Evolutionary conservation across 2,329 filamentous ascomycete species (phyloP).

Genomic region (Xylariomycetidae sp.): DNA sequence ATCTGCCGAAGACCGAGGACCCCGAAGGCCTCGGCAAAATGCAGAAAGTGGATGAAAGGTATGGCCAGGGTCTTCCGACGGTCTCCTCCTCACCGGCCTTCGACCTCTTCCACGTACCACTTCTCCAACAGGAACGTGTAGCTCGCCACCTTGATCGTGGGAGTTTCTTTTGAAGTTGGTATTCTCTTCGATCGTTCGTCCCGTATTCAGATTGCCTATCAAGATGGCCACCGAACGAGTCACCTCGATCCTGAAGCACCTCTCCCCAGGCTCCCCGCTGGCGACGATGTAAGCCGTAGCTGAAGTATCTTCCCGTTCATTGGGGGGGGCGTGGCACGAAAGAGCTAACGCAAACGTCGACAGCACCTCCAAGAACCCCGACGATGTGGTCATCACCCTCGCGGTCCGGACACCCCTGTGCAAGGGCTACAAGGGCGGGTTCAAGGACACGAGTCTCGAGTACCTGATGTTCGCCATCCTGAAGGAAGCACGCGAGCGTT

Average conservation of each 20-base stretch:
- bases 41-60: constrained; percentile 2
- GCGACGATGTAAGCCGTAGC: constrained; percentile 68
- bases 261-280: constrained; percentile 67
- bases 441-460: constrained; percentile 91
- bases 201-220: constrained; percentile 8
- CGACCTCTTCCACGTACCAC: too few species aligned
- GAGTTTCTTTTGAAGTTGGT: not conserved
- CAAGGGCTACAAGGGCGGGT: constrained; percentile 85
- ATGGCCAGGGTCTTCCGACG: too few species aligned
- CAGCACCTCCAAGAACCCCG: constrained; percentile 86
- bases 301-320: constrained; percentile 2
- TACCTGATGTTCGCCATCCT: constrained; percentile 78
- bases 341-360: constrained; percentile 15
- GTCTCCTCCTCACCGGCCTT: too few species aligned
- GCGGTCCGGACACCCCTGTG: constrained; percentile 83
- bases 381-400: constrained; percentile 94
- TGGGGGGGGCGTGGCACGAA: constrained; percentile 1
- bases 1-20: constrained; percentile 18
- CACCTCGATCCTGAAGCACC: constrained; percentile 79
- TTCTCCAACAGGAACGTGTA: too few species aligned
- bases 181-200: not conserved
- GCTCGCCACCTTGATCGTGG: too few species aligned
- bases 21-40: constrained; percentile 16
- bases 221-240: constrained; percentile 81
- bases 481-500: constrained; percentile 66